Evolutionary conservation across 345 rosid species (phyloP).

Genomic region (Theobroma cacao): DNA sequence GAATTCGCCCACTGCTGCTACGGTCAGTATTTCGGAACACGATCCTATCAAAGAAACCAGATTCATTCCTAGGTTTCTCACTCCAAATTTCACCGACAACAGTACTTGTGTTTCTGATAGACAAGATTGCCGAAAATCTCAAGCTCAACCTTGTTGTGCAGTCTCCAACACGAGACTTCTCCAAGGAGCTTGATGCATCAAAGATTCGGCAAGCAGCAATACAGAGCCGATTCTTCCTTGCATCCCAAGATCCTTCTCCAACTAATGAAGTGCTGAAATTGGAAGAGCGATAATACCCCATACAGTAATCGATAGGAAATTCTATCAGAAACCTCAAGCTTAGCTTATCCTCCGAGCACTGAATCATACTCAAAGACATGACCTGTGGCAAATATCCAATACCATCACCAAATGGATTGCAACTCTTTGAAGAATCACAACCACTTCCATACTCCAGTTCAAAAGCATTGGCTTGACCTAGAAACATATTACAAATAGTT

Average conservation of each 20-base stretch:
- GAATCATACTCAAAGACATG: conserved; percentile 25
- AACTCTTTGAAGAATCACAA: conserved; percentile 22
- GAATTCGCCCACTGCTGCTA: not conserved
- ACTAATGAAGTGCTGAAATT: conserved; percentile 23
- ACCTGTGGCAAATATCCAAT: conserved; percentile 21
- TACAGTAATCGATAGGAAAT: not conserved
- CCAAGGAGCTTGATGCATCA: conserved; percentile 21
- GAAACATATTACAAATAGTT: conserved; percentile 20
- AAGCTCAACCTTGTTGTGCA: conserved; percentile 39
- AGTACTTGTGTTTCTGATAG: conserved; percentile 23
- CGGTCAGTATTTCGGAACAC: conserved; percentile 11
- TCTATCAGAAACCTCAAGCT: conserved; percentile 20
- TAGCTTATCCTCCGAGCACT: conserved; percentile 25
- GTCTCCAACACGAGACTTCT: conserved; percentile 35
- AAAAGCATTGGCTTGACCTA: conserved; percentile 7
- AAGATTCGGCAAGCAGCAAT: conserved; percentile 32
- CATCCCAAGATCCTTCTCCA: conserved; percentile 57
- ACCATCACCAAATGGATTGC: conserved; percentile 16
- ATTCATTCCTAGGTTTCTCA: conserved; percentile 17
- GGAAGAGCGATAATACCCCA: conserved; percentile 1
- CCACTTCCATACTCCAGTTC: conserved; percentile 19
- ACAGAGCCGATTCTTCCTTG: conserved; percentile 28
- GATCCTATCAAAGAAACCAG: conserved; percentile 31
- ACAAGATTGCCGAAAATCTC: conserved; percentile 35
- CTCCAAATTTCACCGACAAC: conserved; percentile 40